Evolutionary conservation across 2,329 filamentous ascomycete species (phyloP).

Genomic region (Ophiosphaerella narmari): DNA sequence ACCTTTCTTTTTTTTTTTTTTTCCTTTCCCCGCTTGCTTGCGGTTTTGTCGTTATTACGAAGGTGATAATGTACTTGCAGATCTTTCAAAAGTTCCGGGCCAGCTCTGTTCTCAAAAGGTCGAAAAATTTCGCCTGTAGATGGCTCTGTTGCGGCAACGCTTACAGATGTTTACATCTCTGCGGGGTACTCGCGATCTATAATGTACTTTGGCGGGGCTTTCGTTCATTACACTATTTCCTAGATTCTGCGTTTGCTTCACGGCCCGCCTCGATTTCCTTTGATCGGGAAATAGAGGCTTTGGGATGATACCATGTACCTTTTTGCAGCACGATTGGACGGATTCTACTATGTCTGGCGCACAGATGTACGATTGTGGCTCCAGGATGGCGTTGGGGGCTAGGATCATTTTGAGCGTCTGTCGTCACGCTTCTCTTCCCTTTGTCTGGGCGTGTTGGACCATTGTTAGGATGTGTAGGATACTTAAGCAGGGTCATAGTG

Average conservation of each 20-base stretch:
- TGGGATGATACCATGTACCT: conserved; percentile 40
- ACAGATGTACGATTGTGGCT: conserved; percentile 21
- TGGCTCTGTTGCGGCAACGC: conserved; percentile 11
- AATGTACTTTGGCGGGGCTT: conserved; percentile 13
- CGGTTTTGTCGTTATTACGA: conserved; percentile 31
- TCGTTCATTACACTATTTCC: conserved; percentile 7
- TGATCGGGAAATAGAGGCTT: conserved; percentile 13
- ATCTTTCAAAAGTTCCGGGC: conserved; percentile 30
- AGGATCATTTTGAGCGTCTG: conserved; percentile 19
- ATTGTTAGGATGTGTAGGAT: conserved; percentile 24
- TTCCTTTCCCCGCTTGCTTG: conserved; percentile 20
- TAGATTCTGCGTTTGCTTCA: conserved; percentile 6
- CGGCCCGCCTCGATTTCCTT: conserved; percentile 13
- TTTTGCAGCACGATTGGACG: conserved; percentile 22
- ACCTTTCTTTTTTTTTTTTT: conserved; percentile 19
- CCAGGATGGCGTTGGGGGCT: conserved; percentile 21
- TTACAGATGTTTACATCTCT: conserved; percentile 7
- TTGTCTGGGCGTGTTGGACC: not conserved
- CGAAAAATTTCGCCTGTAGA: conserved; percentile 7
- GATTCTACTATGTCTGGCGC: conserved; percentile 30
- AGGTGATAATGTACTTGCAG: conserved; percentile 33
- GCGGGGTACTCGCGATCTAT: conserved; percentile 10
- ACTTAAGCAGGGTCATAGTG: conserved; percentile 12
- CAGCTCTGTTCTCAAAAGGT: conserved; percentile 24
- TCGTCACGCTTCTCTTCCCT: conserved; percentile 7